These are phyloP conservation scores for Jatropha multifida DNA, from an alignment of 441 rosid species.

Conservation along the genomic window DNA sequence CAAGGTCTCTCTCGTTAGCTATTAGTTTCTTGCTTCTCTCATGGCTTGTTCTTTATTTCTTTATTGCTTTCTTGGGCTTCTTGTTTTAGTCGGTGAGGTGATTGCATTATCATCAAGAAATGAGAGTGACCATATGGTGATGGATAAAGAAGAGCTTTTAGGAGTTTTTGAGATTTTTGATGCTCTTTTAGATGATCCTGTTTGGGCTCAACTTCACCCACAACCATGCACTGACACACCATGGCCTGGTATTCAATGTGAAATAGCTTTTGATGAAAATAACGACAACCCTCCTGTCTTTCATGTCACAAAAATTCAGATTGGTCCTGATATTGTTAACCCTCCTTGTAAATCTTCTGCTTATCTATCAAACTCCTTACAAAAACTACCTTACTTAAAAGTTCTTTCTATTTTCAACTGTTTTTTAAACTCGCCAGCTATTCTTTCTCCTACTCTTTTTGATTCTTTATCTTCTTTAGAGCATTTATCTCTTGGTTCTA, in stretches of 20 bases:
- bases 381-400: constrained; percentile 42
- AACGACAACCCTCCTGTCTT: constrained; percentile 24
- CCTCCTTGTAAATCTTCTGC: constrained; percentile 48
- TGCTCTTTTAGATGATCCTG: constrained; percentile 40
- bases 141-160: constrained; percentile 38
- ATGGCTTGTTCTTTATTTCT: constrained; percentile 30
- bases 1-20: background rate
- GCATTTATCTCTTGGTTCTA: constrained; percentile 39
- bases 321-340: constrained; percentile 40
- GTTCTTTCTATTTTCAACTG: constrained; percentile 45
- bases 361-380: constrained; percentile 36
- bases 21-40: background rate
- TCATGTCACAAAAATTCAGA: constrained; percentile 44
- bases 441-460: constrained; percentile 32
- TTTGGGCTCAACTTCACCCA: constrained; percentile 39
- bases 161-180: constrained; percentile 41
- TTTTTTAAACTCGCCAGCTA: constrained; percentile 30
- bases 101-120: constrained; percentile 22
- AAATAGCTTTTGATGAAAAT: constrained; percentile 30
- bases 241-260: constrained; percentile 54
- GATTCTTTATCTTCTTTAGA: constrained; percentile 36
- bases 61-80: constrained; percentile 30
- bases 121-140: constrained; percentile 19
- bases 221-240: constrained; percentile 50
- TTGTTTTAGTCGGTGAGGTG: constrained; percentile 30